Evolutionary conservation across 2,329 filamentous ascomycete species (phyloP), one percentile per base, ranked within the genome.

Genomic region (Knufia petricola): DNA sequence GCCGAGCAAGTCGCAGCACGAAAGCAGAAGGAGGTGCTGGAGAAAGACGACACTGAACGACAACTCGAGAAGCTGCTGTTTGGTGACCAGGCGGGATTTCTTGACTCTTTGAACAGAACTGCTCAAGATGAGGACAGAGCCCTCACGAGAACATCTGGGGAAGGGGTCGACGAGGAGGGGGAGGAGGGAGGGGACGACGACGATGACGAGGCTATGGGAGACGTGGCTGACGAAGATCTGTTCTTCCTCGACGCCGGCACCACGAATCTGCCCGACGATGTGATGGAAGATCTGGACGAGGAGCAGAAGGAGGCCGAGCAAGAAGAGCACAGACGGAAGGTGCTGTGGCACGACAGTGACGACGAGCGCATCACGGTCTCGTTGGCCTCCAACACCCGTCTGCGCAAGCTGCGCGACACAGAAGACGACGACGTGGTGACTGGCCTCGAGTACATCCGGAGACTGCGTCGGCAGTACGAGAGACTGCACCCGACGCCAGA

Each of bases 311-410:
- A 61, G 4, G 54, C 60, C 6, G 55, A 60, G 24, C 47, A 53
- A 32, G 58, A 61, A n/a, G 49, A 51, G 9, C 51, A 38, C 23
- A 17, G 15, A 3, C 31, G 39, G 62, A 65, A 19, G 68, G 75
- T 82, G 2, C 85, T 81, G 1, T 98, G 92, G 92, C 81, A 89
- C 58, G 92, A 98, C 64, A 96, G 89, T 65, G 92, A 98, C 60
- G 92, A 98, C 62, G 92, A 96, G 62, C 78, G 86, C 47, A 71
- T 95, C 53, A 78, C 81, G 4, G 76, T 98, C 42, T 96, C 90
- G 12, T 75, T 98, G 32, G 84, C 87, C 2, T 77, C 79, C 21
- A 81, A 83, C 38, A 78, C 81, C 41, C 78, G 85, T 55, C 66
- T 95, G 62, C 79, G 89, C 56, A 96, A 96, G 66, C 72, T 98